Conservation (phyloP, 2,329 filamentous ascomycete genomes). For the Malbranchea zuffiana region DNA sequence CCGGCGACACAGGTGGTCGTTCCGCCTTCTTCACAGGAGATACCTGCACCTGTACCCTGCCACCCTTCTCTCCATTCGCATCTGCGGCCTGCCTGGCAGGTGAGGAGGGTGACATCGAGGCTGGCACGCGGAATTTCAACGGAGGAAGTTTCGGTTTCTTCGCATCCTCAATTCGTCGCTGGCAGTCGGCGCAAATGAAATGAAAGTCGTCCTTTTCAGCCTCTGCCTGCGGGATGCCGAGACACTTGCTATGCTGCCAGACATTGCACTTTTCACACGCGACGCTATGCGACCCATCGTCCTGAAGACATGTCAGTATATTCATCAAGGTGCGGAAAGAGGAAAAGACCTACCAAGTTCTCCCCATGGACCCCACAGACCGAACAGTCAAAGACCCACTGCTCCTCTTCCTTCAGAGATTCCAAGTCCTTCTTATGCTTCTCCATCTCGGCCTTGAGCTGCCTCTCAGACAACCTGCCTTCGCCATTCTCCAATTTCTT, state of each 20-base stretch:
- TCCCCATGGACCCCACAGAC: slow-evolving; percentile 82
- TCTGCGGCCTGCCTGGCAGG: not conserved
- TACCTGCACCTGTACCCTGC: slow-evolving; percentile 14
- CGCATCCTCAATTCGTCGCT: slow-evolving; percentile 52
- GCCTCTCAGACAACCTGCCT: slow-evolving; percentile 62
- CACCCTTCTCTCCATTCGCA: slow-evolving; percentile 8
- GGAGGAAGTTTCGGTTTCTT: slow-evolving; percentile 52
- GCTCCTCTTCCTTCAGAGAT: slow-evolving; percentile 62
- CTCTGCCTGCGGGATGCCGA: slow-evolving; percentile 65
- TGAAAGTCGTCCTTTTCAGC: slow-evolving; percentile 79
- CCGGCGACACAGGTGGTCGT: slow-evolving; percentile 5
- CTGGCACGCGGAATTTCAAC: slow-evolving; percentile 47
- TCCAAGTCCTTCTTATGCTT: slow-evolving; percentile 65
- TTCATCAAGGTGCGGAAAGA: not conserved
- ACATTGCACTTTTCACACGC: slow-evolving; percentile 88
- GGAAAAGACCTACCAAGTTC: slow-evolving; percentile 45
- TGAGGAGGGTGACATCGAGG: slow-evolving; percentile 38
- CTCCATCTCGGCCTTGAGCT: slow-evolving; percentile 71
- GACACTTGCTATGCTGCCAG: slow-evolving; percentile 94
- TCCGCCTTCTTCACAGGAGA: slow-evolving; percentile 21
- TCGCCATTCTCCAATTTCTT: slow-evolving; percentile 47
- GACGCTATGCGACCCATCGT: slow-evolving; percentile 88
- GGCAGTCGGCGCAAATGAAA: slow-evolving; percentile 73
- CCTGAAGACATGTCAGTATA: slow-evolving; percentile 33
- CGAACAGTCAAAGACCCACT: slow-evolving; percentile 89